phyloP scores from a whole-genome alignment of 805 yeast species.

The Candida dajiaensis region DNA sequence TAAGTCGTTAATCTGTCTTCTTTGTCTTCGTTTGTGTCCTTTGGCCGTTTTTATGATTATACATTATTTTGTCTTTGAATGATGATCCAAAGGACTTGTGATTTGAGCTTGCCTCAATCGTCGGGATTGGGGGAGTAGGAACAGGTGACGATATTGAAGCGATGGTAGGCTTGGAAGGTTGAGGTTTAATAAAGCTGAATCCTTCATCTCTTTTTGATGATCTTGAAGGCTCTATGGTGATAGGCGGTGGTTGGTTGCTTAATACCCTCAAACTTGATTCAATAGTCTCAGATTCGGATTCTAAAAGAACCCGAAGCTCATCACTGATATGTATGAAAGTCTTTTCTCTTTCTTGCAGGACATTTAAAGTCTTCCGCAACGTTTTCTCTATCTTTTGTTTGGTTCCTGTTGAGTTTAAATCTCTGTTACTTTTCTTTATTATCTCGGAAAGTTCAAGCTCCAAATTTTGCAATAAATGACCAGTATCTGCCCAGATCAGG shows the following conservation, averaged over 20 bases:
- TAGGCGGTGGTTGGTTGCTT: conserved; percentile 3
- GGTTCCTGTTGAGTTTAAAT: conserved; percentile 2
- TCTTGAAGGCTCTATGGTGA: background rate
- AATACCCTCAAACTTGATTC: conserved; percentile 9
- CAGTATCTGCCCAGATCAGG: conserved; percentile 17
- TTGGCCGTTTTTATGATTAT: background rate
- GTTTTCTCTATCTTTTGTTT: conserved; percentile 6
- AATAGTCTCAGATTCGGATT: conserved; percentile 12
- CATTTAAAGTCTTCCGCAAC: conserved; percentile 4
- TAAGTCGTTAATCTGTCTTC: conserved; percentile 3
- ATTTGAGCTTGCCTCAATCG: background rate
- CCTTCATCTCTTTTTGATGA: background rate
- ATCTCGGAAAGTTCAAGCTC: conserved; percentile 15
- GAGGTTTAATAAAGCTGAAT: background rate
- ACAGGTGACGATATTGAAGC: background rate
- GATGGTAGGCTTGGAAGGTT: background rate
- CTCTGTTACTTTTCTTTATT: conserved; percentile 8
- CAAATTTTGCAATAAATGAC: conserved; percentile 13
- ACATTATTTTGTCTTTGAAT: background rate
- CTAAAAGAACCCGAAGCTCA: conserved; percentile 10
- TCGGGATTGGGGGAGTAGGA: background rate
- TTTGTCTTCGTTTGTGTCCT: background rate
- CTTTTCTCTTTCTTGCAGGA: conserved; percentile 7
- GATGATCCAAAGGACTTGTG: background rate
- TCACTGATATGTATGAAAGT: conserved; percentile 9